Conservation (phyloP, 129 eudicot species). For the Flaveria robusta region DNA sequence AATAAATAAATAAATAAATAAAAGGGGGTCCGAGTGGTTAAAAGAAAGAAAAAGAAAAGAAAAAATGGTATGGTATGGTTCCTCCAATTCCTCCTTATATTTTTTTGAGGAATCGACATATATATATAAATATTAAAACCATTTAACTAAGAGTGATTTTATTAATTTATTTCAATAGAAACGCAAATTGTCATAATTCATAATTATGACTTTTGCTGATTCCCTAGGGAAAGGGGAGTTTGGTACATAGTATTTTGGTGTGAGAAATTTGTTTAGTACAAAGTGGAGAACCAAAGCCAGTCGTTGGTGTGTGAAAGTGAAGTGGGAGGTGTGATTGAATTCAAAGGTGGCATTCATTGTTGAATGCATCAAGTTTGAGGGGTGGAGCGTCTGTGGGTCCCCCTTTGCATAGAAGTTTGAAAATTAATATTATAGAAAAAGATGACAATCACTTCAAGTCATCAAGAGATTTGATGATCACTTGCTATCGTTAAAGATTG, state of each 20-base stretch:
- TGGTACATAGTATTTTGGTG: constrained; percentile 68
- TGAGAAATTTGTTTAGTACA: constrained; percentile 36
- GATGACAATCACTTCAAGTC: not conserved
- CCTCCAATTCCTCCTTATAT: constrained; percentile 44
- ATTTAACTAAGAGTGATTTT: constrained; percentile 43
- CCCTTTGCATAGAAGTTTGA: constrained; percentile 16
- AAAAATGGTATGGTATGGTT: constrained; percentile 24
- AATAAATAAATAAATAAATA: constrained; percentile 16
- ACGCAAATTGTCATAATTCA: constrained; percentile 57
- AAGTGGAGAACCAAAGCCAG: constrained; percentile 37
- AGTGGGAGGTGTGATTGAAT: constrained; percentile 44
- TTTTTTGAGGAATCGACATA: constrained; percentile 42
- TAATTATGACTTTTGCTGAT: constrained; percentile 63
- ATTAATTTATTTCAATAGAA: constrained; percentile 43
- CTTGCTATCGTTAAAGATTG: not conserved
- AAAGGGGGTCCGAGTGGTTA: constrained; percentile 23
- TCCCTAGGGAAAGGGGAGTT: constrained; percentile 78
- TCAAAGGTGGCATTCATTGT: constrained; percentile 59
- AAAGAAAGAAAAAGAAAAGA: not conserved
- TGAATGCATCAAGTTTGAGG: constrained; percentile 37
- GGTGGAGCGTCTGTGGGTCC: constrained; percentile 53
- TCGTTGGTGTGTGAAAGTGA: constrained; percentile 45
- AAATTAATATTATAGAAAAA: constrained; percentile 21
- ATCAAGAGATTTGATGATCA: not conserved
- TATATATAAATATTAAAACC: constrained; percentile 35